These are phyloP conservation scores for Melanomma pulvis-pyrius DNA, from an alignment of 495 filamentous ascomycete genomes.

Conservation along the genomic window DNA sequence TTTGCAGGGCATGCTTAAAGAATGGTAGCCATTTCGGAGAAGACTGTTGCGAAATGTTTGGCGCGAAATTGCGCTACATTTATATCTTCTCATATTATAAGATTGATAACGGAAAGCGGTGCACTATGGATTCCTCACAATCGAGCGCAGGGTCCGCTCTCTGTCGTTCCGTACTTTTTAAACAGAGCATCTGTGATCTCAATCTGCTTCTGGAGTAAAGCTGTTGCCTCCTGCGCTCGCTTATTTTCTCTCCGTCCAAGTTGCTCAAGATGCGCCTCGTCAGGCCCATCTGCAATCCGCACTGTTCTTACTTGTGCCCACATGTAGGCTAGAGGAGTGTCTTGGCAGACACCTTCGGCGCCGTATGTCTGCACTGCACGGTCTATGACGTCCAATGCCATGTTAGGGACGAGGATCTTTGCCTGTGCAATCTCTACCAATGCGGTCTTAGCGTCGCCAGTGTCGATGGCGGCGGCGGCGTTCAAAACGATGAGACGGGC, in stretches of 20 bases:
- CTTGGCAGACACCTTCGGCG: conserved; percentile 83
- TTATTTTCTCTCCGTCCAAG: conserved; percentile 84
- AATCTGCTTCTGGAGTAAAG: conserved; percentile 23
- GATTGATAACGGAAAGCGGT: not conserved
- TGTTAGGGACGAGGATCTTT: conserved; percentile 46
- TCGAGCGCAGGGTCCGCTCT: conserved; percentile 16
- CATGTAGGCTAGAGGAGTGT: conserved; percentile 84
- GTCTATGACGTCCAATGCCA: conserved; percentile 44
- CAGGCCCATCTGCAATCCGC: conserved; percentile 85
- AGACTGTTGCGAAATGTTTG: no score
- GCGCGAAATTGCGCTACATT: no score
- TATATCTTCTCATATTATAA: not conserved
- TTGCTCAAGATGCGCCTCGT: conserved; percentile 93
- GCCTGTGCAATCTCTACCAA: conserved; percentile 48
- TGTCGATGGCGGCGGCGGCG: conserved; percentile 73
- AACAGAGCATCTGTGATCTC: conserved; percentile 28
- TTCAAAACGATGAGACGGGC: conserved; percentile 85
- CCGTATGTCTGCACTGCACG: conserved; percentile 78
- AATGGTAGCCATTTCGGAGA: no score
- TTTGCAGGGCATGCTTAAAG: no score
- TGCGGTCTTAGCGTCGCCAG: conserved; percentile 37
- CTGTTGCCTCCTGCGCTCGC: conserved; percentile 40
- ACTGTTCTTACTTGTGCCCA: conserved; percentile 84
- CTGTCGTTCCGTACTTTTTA: conserved; percentile 24
- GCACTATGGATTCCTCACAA: conserved; percentile 1